These are phyloP conservation scores for Claviceps quebecensis DNA, from an alignment of 2,329 filamentous ascomycete genomes.

Conservation along the genomic window DNA sequence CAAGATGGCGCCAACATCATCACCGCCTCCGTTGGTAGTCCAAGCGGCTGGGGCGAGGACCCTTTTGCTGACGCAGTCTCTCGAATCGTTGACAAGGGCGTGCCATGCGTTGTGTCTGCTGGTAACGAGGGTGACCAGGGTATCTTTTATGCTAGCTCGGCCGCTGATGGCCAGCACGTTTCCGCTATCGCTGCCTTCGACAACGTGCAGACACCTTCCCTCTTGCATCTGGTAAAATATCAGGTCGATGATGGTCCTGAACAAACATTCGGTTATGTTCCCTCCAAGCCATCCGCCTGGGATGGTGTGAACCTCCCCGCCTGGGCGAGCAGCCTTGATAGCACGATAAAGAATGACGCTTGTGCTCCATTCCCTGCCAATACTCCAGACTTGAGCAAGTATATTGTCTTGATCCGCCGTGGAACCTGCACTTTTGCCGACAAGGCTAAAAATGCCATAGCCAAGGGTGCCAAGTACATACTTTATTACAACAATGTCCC, in stretches of 20 bases:
- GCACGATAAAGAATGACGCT: conserved; percentile 31
- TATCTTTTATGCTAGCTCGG: conserved; percentile 35
- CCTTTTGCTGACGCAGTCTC: conserved; percentile 35
- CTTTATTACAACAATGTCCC: conserved; percentile 44
- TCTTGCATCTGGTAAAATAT: conserved; percentile 29
- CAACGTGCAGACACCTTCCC: conserved; percentile 27
- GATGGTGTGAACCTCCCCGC: conserved; percentile 31
- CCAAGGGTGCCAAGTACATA: conserved; percentile 44
- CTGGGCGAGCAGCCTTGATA: conserved; percentile 36
- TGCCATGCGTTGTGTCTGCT: conserved; percentile 38
- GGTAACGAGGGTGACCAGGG: conserved; percentile 34
- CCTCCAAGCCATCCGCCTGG: conserved; percentile 29
- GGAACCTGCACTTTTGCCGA: conserved; percentile 41
- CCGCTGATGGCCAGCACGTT: conserved; percentile 32
- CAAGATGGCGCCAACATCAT: conserved; percentile 46
- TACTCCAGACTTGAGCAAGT: conserved; percentile 41
- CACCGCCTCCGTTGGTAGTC: conserved; percentile 37
- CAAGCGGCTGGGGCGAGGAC: conserved; percentile 37
- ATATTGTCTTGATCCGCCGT: conserved; percentile 46
- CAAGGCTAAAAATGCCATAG: conserved; percentile 39
- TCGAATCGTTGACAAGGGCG: conserved; percentile 37
- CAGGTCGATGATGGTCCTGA: conserved; percentile 20
- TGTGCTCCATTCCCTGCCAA: conserved; percentile 37
- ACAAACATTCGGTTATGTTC: conserved; percentile 28
- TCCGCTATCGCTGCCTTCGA: conserved; percentile 37